These are phyloP conservation scores for Fomitopsis pinicola DNA, from an alignment of 1,284 basidiomycete genomes.

Conservation along the genomic window DNA sequence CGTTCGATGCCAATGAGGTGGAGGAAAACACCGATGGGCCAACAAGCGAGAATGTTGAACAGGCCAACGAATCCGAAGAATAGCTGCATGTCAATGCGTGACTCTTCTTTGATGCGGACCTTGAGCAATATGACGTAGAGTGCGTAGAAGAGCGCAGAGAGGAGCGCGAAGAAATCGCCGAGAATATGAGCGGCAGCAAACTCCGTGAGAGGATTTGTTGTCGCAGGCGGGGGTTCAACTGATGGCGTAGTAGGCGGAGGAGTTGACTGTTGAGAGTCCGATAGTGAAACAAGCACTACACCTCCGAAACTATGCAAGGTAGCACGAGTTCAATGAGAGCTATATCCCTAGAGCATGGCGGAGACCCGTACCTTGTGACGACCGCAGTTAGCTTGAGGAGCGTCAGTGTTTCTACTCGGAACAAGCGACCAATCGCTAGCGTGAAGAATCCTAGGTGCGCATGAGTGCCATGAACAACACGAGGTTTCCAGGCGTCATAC, in stretches of 20 bases:
- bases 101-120: constrained; percentile 78
- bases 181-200: constrained; percentile 36
- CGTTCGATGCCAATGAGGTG: constrained; percentile 75
- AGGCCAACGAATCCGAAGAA: constrained; percentile 94
- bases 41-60: constrained; percentile 80
- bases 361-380: constrained; percentile 57
- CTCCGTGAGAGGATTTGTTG: background rate
- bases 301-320: constrained; percentile 66
- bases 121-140: constrained; percentile 93
- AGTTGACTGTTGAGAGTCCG: constrained; percentile 51
- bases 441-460: constrained; percentile 84
- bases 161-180: constrained; percentile 78
- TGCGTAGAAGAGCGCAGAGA: constrained; percentile 87
- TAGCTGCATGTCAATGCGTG: constrained; percentile 87
- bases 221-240: constrained; percentile 2
- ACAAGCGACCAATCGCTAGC: constrained; percentile 78
- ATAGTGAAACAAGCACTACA: constrained; percentile 81
- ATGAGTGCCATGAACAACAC: background rate
- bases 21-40: constrained; percentile 81
- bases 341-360: background rate
- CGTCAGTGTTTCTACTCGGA: constrained; percentile 80
- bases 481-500: constrained; percentile 39
- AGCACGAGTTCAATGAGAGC: background rate
- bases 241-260: constrained; percentile 7
- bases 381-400: constrained; percentile 80